phyloP scores from a whole-genome alignment of 352 stramenopile genomes.

The Phytopythium litorale region DNA sequence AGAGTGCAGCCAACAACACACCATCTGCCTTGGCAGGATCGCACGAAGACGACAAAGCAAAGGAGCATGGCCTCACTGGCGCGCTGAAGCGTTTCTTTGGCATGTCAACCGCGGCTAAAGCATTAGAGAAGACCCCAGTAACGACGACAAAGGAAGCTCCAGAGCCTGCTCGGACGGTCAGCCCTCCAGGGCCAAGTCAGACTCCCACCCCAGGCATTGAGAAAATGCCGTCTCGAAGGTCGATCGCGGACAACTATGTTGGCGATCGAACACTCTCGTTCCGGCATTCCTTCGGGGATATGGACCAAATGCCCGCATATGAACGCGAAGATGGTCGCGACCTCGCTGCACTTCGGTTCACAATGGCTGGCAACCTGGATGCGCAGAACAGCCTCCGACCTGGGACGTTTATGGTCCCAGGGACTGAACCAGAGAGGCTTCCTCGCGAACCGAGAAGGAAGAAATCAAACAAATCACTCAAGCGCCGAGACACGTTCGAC shows the following conservation, averaged over 20 bases:
- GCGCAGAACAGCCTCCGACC: background rate
- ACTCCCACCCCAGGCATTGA: background rate
- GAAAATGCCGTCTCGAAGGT: background rate
- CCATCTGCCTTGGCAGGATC: background rate
- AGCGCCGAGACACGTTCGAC: conserved; percentile 69
- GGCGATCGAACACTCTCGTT: background rate
- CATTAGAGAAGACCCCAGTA: conserved; percentile 7
- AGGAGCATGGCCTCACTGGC: conserved; percentile 32
- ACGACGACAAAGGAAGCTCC: background rate
- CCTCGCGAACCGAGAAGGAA: conserved; percentile 9
- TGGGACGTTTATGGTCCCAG: conserved; percentile 1
- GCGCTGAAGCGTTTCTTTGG: conserved; percentile 71
- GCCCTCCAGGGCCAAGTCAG: background rate
- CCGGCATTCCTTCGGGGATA: conserved; percentile 1
- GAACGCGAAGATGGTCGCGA: background rate
- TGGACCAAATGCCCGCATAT: background rate
- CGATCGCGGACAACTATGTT: background rate
- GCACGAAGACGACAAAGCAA: conserved; percentile 10
- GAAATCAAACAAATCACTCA: conserved; percentile 13
- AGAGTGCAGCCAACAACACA: conserved; percentile 5
- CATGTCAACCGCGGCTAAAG: conserved; percentile 27
- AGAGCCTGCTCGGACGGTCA: background rate
- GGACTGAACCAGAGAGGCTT: background rate
- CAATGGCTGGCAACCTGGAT: conserved; percentile 19
- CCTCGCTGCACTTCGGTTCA: conserved; percentile 21